Percentiles rank a stretch among this genome's conserved stretches.
Evolutionary conservation across 2,329 filamentous ascomycete genomes (phyloP).

Genomic region (Didymella exigua): DNA sequence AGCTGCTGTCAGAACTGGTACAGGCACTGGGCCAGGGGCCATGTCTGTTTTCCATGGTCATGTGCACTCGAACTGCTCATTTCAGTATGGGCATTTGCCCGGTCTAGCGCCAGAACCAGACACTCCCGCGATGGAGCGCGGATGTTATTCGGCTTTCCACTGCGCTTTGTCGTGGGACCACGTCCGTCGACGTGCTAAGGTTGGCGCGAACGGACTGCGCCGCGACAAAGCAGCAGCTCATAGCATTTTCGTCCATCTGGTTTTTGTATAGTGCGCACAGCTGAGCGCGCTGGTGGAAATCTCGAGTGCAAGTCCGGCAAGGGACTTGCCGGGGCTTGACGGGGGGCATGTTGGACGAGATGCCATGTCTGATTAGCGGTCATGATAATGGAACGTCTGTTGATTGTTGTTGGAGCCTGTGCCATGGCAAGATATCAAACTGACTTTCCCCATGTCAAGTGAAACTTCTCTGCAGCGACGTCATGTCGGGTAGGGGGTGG

Average conservation of each 20-base stretch:
- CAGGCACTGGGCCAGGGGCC: background rate
- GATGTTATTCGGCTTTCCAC: background rate
- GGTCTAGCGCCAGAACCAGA: background rate
- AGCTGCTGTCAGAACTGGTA: background rate
- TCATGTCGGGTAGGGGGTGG: slow-evolving; percentile 3
- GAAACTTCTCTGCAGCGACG: slow-evolving; percentile 6
- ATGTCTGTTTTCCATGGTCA: background rate
- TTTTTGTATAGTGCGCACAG: slow-evolving; percentile 18
- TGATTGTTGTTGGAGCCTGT: slow-evolving; percentile 4
- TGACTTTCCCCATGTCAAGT: too few species aligned
- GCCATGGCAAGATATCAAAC: too few species aligned
- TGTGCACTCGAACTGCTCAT: background rate
- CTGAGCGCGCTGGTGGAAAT: slow-evolving; percentile 1
- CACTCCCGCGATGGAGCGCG: background rate
- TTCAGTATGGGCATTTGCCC: background rate
- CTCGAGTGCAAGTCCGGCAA: background rate
- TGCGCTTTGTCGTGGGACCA: background rate
- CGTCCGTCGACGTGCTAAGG: background rate
- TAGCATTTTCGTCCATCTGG: background rate
- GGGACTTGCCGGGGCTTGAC: too few species aligned
- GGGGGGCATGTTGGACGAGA: slow-evolving; percentile 6
- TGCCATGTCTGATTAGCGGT: slow-evolving; percentile 15
- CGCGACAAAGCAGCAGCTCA: background rate
- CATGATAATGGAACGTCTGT: slow-evolving; percentile 9
- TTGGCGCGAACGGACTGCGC: background rate